Evolutionary conservation across 176 grass and related monocot species (phyloP).

Genomic region (Canna indica): DNA sequence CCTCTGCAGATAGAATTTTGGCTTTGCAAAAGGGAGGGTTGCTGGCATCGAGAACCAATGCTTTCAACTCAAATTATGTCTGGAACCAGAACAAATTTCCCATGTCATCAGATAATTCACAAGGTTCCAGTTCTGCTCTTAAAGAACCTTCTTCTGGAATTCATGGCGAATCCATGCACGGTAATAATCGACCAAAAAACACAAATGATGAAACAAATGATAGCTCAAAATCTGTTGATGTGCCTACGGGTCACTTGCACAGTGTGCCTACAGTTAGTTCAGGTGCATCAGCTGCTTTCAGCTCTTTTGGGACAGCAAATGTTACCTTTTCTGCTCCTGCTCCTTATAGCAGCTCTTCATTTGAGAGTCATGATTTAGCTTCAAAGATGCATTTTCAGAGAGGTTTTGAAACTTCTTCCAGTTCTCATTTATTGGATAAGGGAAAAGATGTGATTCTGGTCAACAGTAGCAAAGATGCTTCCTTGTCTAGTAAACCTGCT

Average conservation of each 20-base stretch:
- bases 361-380: constrained; percentile 39
- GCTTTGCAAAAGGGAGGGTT: constrained; percentile 57
- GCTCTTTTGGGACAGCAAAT: constrained; percentile 34
- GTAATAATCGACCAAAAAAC: constrained; percentile 20
- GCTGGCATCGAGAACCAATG: constrained; percentile 41
- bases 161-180: constrained; percentile 42
- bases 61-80: constrained; percentile 57
- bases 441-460: constrained; percentile 60
- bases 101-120: constrained; percentile 42
- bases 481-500: constrained; percentile 49
- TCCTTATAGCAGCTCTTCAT: constrained; percentile 42
- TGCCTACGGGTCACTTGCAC: constrained; percentile 20
- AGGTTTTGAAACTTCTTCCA: constrained; percentile 27
- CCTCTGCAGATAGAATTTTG: constrained; percentile 40
- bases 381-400: constrained; percentile 30
- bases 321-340: constrained; percentile 35
- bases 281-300: constrained; percentile 48
- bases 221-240: constrained; percentile 18
- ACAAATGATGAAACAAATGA: constrained; percentile 3
- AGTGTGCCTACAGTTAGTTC: constrained; percentile 55
- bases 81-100: constrained; percentile 65
- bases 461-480: constrained; percentile 41
- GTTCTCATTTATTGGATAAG: constrained; percentile 65
- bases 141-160: constrained; percentile 41
- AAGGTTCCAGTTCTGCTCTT: constrained; percentile 55